Conservation (phyloP, 2,329 filamentous ascomycete genomes). For the Botrytis paeoniae region DNA sequence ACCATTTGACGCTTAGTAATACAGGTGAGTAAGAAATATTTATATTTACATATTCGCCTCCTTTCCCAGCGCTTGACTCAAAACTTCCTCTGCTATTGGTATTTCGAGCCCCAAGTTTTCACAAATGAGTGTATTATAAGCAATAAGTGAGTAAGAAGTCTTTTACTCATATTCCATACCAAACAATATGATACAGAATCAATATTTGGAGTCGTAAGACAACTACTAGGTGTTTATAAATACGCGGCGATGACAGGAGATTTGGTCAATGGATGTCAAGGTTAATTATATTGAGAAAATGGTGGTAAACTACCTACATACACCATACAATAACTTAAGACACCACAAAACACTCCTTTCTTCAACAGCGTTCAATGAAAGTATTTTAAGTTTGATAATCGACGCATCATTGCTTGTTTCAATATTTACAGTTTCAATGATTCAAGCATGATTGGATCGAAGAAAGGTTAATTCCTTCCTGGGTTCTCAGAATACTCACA, state of each 20-base stretch:
- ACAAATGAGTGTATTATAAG: neutral
- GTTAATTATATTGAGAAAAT: neutral
- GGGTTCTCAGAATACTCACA: neutral
- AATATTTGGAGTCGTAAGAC: neutral
- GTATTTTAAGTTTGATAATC: neutral
- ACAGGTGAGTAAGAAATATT: conserved; percentile 4
- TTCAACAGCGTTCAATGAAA: neutral
- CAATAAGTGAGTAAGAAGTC: conserved; percentile 1
- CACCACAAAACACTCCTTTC: neutral
- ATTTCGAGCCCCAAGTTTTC: neutral
- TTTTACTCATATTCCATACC: neutral
- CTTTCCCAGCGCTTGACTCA: neutral
- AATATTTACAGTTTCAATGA: neutral
- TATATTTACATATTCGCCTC: neutral
- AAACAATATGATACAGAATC: neutral
- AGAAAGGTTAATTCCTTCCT: neutral
- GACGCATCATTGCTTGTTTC: neutral
- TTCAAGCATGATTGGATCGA: neutral
- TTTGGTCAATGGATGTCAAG: neutral
- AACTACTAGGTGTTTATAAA: too few relatives aligned
- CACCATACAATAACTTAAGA: neutral
- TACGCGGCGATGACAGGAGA: neutral
- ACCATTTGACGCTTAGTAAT: neutral
- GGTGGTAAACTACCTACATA: neutral
- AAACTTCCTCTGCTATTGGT: neutral